phyloP scores from a whole-genome alignment of 2,329 filamentous ascomycete species.

The Pseudocercospora pini-densiflorae region DNA sequence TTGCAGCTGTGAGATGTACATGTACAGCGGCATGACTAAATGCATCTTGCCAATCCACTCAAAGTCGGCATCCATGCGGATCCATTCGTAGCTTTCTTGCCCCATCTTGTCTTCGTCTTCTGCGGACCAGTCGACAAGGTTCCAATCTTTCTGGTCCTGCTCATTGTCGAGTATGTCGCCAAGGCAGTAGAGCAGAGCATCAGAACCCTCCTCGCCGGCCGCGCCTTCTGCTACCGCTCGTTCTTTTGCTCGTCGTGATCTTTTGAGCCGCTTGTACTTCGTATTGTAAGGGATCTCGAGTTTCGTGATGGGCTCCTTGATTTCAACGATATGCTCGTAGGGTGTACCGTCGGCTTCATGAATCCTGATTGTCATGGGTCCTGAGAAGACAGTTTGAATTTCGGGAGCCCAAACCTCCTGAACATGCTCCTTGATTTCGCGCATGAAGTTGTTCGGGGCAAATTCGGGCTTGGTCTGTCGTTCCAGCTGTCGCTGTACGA shows the following conservation, averaged over 20 bases:
- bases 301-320: slow-evolving; percentile 81
- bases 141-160: slow-evolving; percentile 83
- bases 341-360: slow-evolving; percentile 98
- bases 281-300: slow-evolving; percentile 99
- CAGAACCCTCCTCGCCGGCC: slow-evolving; percentile 61
- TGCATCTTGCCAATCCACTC: slow-evolving; percentile 94
- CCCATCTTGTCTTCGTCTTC: slow-evolving; percentile 92
- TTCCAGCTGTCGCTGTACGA: slow-evolving; percentile 73
- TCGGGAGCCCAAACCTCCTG: slow-evolving; percentile 69
- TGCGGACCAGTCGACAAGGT: slow-evolving; percentile 83
- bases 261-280: slow-evolving; percentile 96
- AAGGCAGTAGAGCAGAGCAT: slow-evolving; percentile 85
- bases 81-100: slow-evolving; percentile 97
- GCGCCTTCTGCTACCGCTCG: slow-evolving; percentile 67
- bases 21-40: slow-evolving; percentile 85
- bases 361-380: slow-evolving; percentile 96
- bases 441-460: slow-evolving; percentile 76
- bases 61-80: slow-evolving; percentile 95
- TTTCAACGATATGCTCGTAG: slow-evolving; percentile 97
- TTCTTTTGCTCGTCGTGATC: slow-evolving; percentile 81
- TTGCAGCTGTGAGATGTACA: slow-evolving; percentile 97
- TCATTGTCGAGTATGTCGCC: slow-evolving; percentile 86
- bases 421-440: slow-evolving; percentile 81
- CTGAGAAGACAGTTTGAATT: slow-evolving; percentile 74
- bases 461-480: slow-evolving; percentile 63